Evolutionary conservation across 352 stramenopile species (phyloP).

Genomic region (Hyaloperonospora brassicae): DNA sequence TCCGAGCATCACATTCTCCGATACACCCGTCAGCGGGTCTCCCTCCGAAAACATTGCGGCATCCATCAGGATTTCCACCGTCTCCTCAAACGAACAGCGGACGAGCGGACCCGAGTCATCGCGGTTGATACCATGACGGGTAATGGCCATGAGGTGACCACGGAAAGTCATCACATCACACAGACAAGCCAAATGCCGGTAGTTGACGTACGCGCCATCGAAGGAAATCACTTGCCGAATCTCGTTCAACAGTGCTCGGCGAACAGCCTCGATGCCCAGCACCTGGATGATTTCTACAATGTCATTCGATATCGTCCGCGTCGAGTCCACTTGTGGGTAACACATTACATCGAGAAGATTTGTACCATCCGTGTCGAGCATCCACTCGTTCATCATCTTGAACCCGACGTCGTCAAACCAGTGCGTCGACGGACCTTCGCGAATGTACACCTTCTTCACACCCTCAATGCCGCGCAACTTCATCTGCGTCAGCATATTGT

Average conservation of each 20-base stretch:
- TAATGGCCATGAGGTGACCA: conserved; percentile 95
- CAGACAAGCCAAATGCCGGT: conserved; percentile 97
- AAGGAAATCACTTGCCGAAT: conserved; percentile 98
- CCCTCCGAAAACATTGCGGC: conserved; percentile 95
- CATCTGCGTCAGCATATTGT: conserved; percentile 95
- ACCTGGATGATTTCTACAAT: conserved; percentile 98
- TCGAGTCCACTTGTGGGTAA: conserved; percentile 94
- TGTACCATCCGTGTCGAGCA: conserved; percentile 98
- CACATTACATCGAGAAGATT: conserved; percentile 97
- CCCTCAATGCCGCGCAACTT: conserved; percentile 95
- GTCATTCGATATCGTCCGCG: conserved; percentile 97
- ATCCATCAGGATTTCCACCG: conserved; percentile 99
- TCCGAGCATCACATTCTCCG: conserved; percentile 98
- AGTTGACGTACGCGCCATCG: conserved; percentile 99
- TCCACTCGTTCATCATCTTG: conserved; percentile 93
- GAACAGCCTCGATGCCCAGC: conserved; percentile 88
- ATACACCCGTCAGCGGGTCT: conserved; percentile 96
- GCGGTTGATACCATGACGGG: conserved; percentile 98
- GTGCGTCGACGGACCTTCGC: conserved; percentile 89
- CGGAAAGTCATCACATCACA: conserved; percentile 99
- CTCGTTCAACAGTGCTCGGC: conserved; percentile 90
- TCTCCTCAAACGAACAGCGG: conserved; percentile 99
- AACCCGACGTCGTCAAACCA: conserved; percentile 95
- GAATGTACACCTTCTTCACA: conserved; percentile 98
- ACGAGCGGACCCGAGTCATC: conserved; percentile 97